Evolutionary conservation across 2,329 filamentous ascomycete genomes (phyloP).

Genomic region (Fusarium mundagurra): DNA sequence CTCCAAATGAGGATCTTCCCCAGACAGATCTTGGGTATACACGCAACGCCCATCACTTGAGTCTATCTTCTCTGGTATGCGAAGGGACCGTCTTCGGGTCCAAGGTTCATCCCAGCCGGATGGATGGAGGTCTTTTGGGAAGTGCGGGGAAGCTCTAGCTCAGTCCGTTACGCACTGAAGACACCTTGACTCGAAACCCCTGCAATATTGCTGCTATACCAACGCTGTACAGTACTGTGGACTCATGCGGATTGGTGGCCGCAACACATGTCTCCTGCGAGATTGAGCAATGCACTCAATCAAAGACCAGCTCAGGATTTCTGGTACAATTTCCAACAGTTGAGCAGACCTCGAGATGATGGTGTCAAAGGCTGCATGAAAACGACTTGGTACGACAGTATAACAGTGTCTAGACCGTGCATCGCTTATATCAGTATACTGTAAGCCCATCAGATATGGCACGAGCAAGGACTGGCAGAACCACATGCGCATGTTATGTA

Average conservation of each 20-base stretch:
- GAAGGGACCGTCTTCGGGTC: slow-evolving; percentile 22
- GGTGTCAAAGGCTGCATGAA: slow-evolving; percentile 4
- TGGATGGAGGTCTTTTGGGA: slow-evolving; percentile 35
- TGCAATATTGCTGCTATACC: slow-evolving; percentile 3
- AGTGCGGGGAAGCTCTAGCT: slow-evolving; percentile 41
- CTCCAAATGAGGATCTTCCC: slow-evolving; percentile 18
- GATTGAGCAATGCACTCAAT: background rate
- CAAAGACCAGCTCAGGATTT: background rate
- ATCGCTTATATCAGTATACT: slow-evolving; percentile 27
- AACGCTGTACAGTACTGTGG: background rate
- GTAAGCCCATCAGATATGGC: slow-evolving; percentile 29
- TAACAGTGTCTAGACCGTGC: slow-evolving; percentile 26
- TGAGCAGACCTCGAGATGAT: background rate
- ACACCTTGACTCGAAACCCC: slow-evolving; percentile 29
- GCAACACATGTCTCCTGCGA: background rate
- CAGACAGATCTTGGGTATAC: slow-evolving; percentile 24
- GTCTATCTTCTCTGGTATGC: slow-evolving; percentile 24
- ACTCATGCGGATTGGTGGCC: background rate
- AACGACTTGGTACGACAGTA: slow-evolving; percentile 30
- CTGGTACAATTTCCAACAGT: background rate
- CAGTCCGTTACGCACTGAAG: slow-evolving; percentile 7
- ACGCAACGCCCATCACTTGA: slow-evolving; percentile 13
- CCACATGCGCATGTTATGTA: background rate
- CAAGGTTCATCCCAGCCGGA: slow-evolving; percentile 40
- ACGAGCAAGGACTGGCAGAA: background rate